Evolutionary conservation across 2,329 filamentous ascomycete species (phyloP).

Genomic region (Venturia oleaginea): DNA sequence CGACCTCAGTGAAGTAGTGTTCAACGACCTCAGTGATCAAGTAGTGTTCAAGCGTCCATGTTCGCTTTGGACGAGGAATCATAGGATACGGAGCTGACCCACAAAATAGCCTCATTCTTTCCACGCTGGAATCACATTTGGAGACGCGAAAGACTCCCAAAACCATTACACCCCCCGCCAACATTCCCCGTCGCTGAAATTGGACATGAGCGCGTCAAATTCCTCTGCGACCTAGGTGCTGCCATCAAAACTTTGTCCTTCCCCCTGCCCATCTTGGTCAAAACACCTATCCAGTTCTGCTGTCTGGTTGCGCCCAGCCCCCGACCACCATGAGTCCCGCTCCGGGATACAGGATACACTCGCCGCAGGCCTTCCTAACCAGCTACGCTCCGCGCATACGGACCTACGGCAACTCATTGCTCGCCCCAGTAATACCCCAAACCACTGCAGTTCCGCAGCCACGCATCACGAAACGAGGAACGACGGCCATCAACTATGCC

Average conservation of each 20-base stretch:
- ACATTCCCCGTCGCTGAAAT: not conserved
- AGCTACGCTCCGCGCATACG: conserved; percentile 87
- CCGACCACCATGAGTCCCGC: conserved; percentile 7
- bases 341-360: conserved; percentile 24
- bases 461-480: conserved; percentile 93
- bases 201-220: not conserved
- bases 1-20: too few relatives aligned
- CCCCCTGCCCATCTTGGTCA: not conserved
- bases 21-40: too few relatives aligned
- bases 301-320: not conserved
- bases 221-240: not conserved
- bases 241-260: not conserved
- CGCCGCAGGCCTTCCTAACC: conserved; percentile 80
- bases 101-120: too few relatives aligned
- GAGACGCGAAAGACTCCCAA: not conserved
- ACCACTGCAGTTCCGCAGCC: conserved; percentile 58
- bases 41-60: too few relatives aligned
- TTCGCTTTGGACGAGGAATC: too few relatives aligned
- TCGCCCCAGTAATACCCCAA: conserved; percentile 71
- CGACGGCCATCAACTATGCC: conserved; percentile 93
- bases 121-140: not conserved
- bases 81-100: too few relatives aligned
- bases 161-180: not conserved
- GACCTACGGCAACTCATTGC: conserved; percentile 81
- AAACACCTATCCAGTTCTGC: not conserved